These are phyloP conservation scores for Avena eriantha DNA, from an alignment of 176 grass and related monocot genomes.

Conservation along the genomic window DNA sequence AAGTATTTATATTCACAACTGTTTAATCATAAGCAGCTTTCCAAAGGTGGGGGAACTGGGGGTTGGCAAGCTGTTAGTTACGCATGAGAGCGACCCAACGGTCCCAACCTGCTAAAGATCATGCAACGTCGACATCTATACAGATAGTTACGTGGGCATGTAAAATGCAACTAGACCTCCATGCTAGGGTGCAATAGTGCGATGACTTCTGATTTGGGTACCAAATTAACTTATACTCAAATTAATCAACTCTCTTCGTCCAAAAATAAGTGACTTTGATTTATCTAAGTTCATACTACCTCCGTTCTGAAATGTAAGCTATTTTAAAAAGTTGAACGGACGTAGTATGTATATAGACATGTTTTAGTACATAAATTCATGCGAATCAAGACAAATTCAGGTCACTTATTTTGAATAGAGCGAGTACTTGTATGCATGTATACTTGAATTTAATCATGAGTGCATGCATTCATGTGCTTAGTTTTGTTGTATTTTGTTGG, in stretches of 20 bases:
- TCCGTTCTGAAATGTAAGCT: no score
- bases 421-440: no score
- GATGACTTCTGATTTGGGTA: neutral
- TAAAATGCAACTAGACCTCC: neutral
- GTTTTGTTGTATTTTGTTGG: no score
- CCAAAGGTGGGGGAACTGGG: neutral
- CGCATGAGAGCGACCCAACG: constrained; percentile 10
- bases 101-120: constrained; percentile 18
- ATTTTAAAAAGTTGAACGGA: no score
- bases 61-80: neutral
- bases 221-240: neutral
- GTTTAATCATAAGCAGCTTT: neutral
- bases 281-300: no score
- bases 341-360: no score
- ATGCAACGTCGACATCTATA: neutral
- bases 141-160: neutral
- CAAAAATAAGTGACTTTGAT: no score
- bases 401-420: no score
- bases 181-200: neutral
- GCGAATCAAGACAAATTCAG: no score
- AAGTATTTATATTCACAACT: neutral
- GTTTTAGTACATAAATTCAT: no score
- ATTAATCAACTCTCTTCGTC: neutral
- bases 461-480: no score
- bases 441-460: no score